These are phyloP conservation scores for Xylaria acuta DNA, from an alignment of 495 filamentous ascomycete species.

Conservation along the genomic window DNA sequence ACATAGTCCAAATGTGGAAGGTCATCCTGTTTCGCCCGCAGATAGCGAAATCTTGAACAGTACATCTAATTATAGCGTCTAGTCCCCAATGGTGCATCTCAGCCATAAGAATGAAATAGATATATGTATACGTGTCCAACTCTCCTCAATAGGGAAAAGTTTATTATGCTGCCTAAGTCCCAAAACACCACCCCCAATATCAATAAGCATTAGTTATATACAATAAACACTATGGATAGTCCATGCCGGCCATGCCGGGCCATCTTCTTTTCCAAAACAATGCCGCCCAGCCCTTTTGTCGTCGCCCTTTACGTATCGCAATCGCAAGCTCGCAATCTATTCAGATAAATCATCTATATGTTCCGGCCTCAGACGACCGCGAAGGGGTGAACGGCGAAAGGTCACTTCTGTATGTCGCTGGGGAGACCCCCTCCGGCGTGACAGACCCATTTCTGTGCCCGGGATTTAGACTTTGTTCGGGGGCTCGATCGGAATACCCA, in stretches of 20 bases:
- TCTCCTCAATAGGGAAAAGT: background rate
- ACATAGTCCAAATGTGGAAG: conserved; percentile 10
- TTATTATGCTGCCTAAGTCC: background rate
- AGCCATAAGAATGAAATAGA: background rate
- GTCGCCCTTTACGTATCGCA: background rate
- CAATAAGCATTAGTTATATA: conserved; percentile 10
- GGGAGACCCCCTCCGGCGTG: conserved; percentile 3
- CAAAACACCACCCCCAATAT: background rate
- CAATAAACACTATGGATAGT: conserved; percentile 1
- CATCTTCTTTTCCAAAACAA: background rate
- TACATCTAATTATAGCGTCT: conserved; percentile 10
- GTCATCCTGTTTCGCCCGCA: background rate
- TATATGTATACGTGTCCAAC: background rate
- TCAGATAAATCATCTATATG: background rate
- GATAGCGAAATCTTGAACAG: background rate
- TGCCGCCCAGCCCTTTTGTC: background rate
- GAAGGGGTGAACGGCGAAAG: conserved; percentile 11
- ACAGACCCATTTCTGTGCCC: background rate
- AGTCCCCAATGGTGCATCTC: background rate
- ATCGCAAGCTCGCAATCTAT: background rate
- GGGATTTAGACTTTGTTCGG: background rate
- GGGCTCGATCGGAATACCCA: conserved; percentile 2
- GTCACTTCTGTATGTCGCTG: conserved; percentile 8
- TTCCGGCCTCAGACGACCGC: conserved; percentile 10
- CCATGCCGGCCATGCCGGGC: background rate